Evolutionary conservation across 2,329 filamentous ascomycete genomes (phyloP), one percentile per base, ranked within the genome.

Genomic region (Elsinoe ampelina): DNA sequence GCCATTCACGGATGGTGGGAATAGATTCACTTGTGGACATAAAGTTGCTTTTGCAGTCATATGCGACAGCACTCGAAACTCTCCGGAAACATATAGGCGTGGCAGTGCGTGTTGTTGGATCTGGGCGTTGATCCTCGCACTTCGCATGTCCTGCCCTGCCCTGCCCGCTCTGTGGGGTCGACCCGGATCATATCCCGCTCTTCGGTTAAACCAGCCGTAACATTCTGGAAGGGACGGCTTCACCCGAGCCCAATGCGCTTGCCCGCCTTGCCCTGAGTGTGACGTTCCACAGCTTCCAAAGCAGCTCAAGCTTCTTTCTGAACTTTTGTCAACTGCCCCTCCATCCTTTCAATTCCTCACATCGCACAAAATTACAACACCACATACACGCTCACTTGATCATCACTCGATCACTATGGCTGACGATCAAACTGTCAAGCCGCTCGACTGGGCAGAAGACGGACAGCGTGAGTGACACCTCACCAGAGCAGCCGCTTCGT

Each of bases 1-100:
- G 86, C 84, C 89, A 95, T 95, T 63, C 54, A 42, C 42, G 15
- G 35, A 15, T 51, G 8, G 32, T 12, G 41, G 20, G 26, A 34
- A 30, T n/a, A 5, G 10, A 13, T 45, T 13, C 17, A 19, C 10
- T 45, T n/a, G 19, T 45, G 5, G 10, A 26, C 12, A 12, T 45
- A 20, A 12, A 22, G 19, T 45, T 2, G 11, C 2, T 2, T 35
- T 8, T 5, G 3, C 4, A 30, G 4, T 30, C 26, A 30, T 8
- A 8, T 8, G 26, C 26, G 26, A 8, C 26, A 30, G 26, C 26
- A 30, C 7, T 30, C 19, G 17, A 26, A 11, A 3, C n/a, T 6
- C 1, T 3, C 19, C 47, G 36, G 30, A 36, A 15, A 8, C 34
- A 17, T 10, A 34, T n/a, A 36, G 19, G 26, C 47, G 26, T 35